Evolutionary conservation across 345 rosid species (phyloP).

Genomic region (Raphanus raphanistrum): DNA sequence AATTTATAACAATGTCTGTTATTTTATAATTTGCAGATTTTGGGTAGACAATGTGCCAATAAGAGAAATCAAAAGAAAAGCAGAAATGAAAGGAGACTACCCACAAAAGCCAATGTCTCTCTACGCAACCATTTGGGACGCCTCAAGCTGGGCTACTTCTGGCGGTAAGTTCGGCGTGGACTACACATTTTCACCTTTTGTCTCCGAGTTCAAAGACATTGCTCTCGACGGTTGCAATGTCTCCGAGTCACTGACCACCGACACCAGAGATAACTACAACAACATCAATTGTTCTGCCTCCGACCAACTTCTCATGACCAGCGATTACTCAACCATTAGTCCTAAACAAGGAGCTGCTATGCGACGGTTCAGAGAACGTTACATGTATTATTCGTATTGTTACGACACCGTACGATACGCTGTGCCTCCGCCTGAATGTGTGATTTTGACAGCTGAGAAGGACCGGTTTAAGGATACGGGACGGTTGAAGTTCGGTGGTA

Average conservation of each 20-base stretch:
- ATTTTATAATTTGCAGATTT: conserved; percentile 50
- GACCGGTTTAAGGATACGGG: conserved; percentile 68
- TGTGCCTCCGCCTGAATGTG: conserved; percentile 68
- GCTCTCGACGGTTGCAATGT: conserved; percentile 70
- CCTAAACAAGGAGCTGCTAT: conserved; percentile 48
- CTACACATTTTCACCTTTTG: conserved; percentile 74
- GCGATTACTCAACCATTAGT: conserved; percentile 46
- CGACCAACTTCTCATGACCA: conserved; percentile 40
- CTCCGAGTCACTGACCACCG: conserved; percentile 47
- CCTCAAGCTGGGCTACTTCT: conserved; percentile 85
- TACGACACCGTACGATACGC: conserved; percentile 66
- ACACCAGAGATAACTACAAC: not conserved
- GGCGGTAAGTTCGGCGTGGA: conserved; percentile 75
- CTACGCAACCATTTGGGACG: conserved; percentile 96
- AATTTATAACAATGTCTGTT: not conserved
- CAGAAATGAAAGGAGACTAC: conserved; percentile 72
- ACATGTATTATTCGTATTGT: conserved; percentile 87
- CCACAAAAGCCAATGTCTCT: conserved; percentile 89
- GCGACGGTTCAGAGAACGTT: conserved; percentile 67
- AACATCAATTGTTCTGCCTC: conserved; percentile 37
- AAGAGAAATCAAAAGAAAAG: conserved; percentile 59
- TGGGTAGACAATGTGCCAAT: conserved; percentile 87
- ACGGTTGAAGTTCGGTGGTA: conserved; percentile 74
- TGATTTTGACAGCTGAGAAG: conserved; percentile 50
- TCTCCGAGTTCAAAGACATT: conserved; percentile 67